phyloP scores from a whole-genome alignment of 768 basidiomycete species.

The Roridomyces roridus region DNA sequence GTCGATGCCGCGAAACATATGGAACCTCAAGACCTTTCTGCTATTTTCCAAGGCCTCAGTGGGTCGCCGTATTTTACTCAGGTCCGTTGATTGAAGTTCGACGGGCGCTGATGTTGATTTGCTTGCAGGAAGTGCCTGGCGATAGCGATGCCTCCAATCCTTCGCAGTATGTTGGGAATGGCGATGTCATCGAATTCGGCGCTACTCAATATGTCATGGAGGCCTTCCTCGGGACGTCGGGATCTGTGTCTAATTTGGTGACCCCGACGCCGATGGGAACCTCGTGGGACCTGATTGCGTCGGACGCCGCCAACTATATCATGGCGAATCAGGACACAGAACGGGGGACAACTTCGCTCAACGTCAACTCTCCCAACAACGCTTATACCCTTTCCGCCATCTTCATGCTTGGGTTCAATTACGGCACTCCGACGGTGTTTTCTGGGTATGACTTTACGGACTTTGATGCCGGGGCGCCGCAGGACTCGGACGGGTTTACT shows the following conservation, averaged over 20 bases:
- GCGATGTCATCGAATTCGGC: constrained; percentile 54
- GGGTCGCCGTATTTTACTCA: constrained; percentile 45
- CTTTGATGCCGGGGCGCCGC: constrained; percentile 44
- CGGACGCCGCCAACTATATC: constrained; percentile 45
- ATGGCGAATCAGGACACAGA: constrained; percentile 55
- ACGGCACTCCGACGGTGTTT: constrained; percentile 49
- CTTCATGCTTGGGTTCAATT: constrained; percentile 49
- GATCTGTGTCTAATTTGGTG: constrained; percentile 40
- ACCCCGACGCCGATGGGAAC: constrained; percentile 20
- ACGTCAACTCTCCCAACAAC: constrained; percentile 45
- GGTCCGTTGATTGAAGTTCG: too few species aligned
- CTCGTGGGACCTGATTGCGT: constrained; percentile 40
- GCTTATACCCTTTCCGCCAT: constrained; percentile 45
- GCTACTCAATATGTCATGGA: constrained; percentile 39
- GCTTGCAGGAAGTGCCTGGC: constrained; percentile 24
- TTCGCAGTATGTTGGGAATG: constrained; percentile 40
- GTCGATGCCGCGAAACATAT: constrained; percentile 12
- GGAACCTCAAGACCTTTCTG: constrained; percentile 35
- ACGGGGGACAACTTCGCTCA: constrained; percentile 43
- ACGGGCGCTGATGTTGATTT: too few species aligned
- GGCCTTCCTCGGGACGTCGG: constrained; percentile 38
- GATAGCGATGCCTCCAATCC: constrained; percentile 41
- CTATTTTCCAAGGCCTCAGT: constrained; percentile 38
- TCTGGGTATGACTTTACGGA: constrained; percentile 32
- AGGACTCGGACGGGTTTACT: constrained; percentile 34